Evolutionary conservation across 2,329 filamentous ascomycete species (phyloP).

Genomic region (Lasiodiplodia sp.): DNA sequence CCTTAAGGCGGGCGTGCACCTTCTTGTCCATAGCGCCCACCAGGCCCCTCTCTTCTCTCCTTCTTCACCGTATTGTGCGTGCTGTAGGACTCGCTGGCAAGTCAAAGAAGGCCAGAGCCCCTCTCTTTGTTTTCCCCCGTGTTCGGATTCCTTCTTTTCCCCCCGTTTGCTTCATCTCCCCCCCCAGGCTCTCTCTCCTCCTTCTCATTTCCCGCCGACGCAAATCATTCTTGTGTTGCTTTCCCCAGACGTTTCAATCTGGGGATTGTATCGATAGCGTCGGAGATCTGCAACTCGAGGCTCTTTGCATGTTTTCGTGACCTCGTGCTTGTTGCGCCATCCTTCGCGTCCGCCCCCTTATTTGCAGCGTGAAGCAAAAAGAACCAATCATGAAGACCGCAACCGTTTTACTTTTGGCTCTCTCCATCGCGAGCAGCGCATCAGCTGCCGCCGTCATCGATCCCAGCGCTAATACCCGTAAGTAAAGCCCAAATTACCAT

Average conservation of each 20-base stretch:
- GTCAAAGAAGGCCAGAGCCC: background rate
- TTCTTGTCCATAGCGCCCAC: background rate
- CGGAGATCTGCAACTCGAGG: conserved; percentile 7
- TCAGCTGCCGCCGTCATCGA: conserved; percentile 7
- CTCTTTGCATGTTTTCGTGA: conserved; percentile 1
- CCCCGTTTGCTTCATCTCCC: background rate
- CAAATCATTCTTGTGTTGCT: background rate
- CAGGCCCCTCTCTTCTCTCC: conserved; percentile 2
- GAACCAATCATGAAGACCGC: conserved; percentile 14
- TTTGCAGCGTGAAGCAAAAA: background rate
- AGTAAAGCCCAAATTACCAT: background rate
- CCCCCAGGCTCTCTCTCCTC: background rate
- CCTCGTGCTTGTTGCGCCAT: background rate
- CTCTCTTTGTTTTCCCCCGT: background rate
- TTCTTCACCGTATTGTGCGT: conserved; percentile 16
- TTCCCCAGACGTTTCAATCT: background rate
- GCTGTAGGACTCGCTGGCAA: background rate
- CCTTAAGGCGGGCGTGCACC: conserved; percentile 6
- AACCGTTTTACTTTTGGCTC: conserved; percentile 2
- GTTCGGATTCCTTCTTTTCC: background rate
- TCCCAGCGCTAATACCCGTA: conserved; percentile 10
- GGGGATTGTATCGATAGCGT: conserved; percentile 8
- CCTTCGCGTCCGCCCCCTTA: background rate
- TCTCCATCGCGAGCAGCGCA: conserved; percentile 15
- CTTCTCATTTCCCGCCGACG: conserved; percentile 17